A percentile compares a stretch with the other conserved stretches of the same genome.
These are phyloP conservation scores for Psidium guajava DNA, from an alignment of 345 rosid genomes.

Conservation along the genomic window DNA sequence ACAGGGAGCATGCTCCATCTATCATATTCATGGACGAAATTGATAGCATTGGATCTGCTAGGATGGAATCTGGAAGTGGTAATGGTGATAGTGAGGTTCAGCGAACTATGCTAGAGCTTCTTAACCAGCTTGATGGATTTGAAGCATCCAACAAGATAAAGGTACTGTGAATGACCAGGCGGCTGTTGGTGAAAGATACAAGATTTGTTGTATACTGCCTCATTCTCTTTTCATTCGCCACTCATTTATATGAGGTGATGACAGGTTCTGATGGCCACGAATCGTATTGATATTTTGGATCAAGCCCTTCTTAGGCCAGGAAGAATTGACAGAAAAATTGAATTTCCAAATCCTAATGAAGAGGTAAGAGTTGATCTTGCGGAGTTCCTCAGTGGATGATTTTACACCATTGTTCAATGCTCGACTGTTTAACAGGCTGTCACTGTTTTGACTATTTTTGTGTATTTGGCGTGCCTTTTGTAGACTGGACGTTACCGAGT, in stretches of 20 bases:
- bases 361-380: constrained; percentile 36
- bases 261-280: constrained; percentile 98
- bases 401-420: not conserved
- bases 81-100: constrained; percentile 97
- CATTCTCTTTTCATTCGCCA: not conserved
- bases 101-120: constrained; percentile 99
- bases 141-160: constrained; percentile 98
- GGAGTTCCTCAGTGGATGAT: not conserved
- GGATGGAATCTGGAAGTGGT: constrained; percentile 99
- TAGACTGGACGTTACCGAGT: not conserved
- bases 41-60: constrained; percentile 95
- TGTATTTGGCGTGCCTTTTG: not conserved
- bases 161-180: constrained; percentile 19
- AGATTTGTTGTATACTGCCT: not conserved
- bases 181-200: not conserved
- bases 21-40: constrained; percentile 98
- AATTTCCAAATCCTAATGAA: constrained; percentile 93
- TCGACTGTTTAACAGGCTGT: not conserved
- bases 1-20: constrained; percentile 96
- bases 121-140: constrained; percentile 92
- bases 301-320: constrained; percentile 99
- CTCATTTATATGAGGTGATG: not conserved
- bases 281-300: constrained; percentile 92
- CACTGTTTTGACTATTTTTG: not conserved
- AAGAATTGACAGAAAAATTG: constrained; percentile 93